Evolutionary conservation across 805 yeast species (phyloP).

Genomic region (Myxozyma lipomycoides): DNA sequence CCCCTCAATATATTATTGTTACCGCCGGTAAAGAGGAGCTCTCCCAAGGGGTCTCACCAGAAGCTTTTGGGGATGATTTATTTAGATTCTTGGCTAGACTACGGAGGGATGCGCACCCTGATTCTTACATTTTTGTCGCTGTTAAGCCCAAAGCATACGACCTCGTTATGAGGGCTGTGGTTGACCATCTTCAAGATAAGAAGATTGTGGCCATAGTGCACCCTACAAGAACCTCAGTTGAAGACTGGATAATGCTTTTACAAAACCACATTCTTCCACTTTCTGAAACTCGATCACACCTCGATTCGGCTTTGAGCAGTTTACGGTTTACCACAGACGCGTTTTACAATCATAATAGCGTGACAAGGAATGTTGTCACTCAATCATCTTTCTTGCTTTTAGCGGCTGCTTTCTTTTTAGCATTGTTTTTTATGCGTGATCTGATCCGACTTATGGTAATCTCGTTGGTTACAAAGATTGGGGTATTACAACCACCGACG

Average conservation of each 20-base stretch:
- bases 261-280: conserved; percentile 4
- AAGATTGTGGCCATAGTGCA: background rate
- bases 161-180: conserved; percentile 12
- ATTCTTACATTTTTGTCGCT: conserved; percentile 14
- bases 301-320: background rate
- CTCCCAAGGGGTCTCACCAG: conserved; percentile 1
- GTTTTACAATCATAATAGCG: background rate
- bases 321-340: background rate
- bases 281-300: conserved; percentile 1
- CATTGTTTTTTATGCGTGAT: background rate
- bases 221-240: background rate
- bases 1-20: conserved; percentile 19
- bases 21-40: conserved; percentile 22
- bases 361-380: background rate
- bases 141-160: conserved; percentile 14
- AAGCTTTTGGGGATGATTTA: conserved; percentile 12
- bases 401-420: background rate
- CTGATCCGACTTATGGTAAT: too few relatives aligned
- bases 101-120: conserved; percentile 13
- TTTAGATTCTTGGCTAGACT: conserved; percentile 10
- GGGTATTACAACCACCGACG: too few relatives aligned
- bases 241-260: conserved; percentile 1
- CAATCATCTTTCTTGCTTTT: background rate
- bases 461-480: too few relatives aligned
- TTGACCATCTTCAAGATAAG: conserved; percentile 9